phyloP scores from a whole-genome alignment of 352 stramenopile species.

The Globisporangium acanthophoron region DNA sequence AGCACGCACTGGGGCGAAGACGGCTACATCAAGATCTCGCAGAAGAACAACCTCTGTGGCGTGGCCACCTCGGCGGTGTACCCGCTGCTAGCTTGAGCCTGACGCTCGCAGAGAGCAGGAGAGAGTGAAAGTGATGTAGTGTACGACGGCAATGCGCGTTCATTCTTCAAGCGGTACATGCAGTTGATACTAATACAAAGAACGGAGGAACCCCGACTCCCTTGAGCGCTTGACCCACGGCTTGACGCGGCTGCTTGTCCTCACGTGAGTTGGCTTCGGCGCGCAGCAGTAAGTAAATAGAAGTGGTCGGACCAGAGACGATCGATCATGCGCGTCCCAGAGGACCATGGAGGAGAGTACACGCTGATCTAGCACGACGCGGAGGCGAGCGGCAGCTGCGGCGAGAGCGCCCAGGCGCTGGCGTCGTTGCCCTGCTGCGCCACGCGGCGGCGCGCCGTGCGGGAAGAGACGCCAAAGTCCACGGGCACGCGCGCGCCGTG shows the following conservation, averaged over 20 bases:
- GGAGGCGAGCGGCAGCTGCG: conserved; percentile 44
- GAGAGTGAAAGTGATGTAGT: background rate
- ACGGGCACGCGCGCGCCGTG: conserved; percentile 54
- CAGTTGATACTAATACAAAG: background rate
- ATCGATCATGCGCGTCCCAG: too few species aligned
- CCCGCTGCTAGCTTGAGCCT: conserved; percentile 47
- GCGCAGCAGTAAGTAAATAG: too few species aligned
- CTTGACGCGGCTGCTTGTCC: too few species aligned
- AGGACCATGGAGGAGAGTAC: too few species aligned
- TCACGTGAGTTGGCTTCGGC: too few species aligned
- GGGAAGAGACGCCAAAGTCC: conserved; percentile 19
- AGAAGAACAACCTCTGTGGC: conserved; percentile 94
- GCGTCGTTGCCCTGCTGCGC: conserved; percentile 47
- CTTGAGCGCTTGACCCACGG: too few species aligned
- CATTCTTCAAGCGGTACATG: background rate
- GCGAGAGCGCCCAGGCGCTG: conserved; percentile 45
- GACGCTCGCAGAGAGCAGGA: background rate
- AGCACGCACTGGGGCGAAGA: conserved; percentile 92
- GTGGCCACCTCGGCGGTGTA: conserved; percentile 89
- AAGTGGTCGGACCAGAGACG: too few species aligned
- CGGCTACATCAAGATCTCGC: conserved; percentile 89
- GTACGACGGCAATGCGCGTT: background rate
- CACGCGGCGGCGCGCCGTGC: conserved; percentile 15
- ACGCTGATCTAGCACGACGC: conserved; percentile 9
- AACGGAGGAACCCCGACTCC: too few species aligned